These are phyloP conservation scores for Phoma sp. DNA, from an alignment of 2,329 filamentous ascomycete genomes.

Conservation along the genomic window DNA sequence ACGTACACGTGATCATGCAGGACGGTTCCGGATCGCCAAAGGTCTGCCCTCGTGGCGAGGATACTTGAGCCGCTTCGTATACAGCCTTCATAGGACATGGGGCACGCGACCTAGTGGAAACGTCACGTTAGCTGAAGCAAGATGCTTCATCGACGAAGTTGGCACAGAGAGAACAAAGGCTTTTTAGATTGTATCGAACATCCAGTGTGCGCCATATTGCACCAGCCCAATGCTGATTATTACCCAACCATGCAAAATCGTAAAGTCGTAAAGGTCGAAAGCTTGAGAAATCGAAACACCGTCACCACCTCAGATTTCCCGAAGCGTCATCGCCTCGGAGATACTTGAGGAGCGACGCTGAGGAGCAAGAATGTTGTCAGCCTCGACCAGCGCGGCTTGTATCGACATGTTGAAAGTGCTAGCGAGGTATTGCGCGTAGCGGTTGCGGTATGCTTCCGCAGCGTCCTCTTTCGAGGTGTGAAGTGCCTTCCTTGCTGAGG, in stretches of 20 bases:
- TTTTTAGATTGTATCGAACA: slow-evolving; percentile 30
- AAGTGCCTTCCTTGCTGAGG: slow-evolving; percentile 41
- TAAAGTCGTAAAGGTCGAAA: slow-evolving; percentile 21
- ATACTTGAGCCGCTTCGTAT: background rate
- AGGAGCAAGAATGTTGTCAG: slow-evolving; percentile 44
- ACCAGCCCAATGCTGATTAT: slow-evolving; percentile 30
- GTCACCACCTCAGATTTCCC: slow-evolving; percentile 31
- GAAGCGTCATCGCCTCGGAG: slow-evolving; percentile 44
- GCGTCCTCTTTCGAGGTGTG: slow-evolving; percentile 42
- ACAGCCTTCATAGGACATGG: background rate
- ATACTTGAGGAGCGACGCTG: slow-evolving; percentile 40
- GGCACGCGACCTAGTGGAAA: slow-evolving; percentile 13
- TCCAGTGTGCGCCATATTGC: slow-evolving; percentile 26
- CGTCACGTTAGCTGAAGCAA: slow-evolving; percentile 29
- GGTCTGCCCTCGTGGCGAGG: background rate
- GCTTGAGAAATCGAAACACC: slow-evolving; percentile 19
- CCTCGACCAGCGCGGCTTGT: slow-evolving; percentile 46
- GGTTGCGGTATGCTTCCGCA: slow-evolving; percentile 43
- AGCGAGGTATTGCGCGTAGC: slow-evolving; percentile 49
- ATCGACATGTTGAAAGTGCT: slow-evolving; percentile 49
- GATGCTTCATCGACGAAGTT: slow-evolving; percentile 21
- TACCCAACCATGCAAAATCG: slow-evolving; percentile 27
- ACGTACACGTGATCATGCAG: background rate
- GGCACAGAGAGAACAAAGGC: slow-evolving; percentile 30
- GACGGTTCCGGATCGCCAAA: background rate